phyloP scores from a whole-genome alignment of 2,329 filamentous ascomycete species.

The Ophiostoma himal-ulmi region DNA sequence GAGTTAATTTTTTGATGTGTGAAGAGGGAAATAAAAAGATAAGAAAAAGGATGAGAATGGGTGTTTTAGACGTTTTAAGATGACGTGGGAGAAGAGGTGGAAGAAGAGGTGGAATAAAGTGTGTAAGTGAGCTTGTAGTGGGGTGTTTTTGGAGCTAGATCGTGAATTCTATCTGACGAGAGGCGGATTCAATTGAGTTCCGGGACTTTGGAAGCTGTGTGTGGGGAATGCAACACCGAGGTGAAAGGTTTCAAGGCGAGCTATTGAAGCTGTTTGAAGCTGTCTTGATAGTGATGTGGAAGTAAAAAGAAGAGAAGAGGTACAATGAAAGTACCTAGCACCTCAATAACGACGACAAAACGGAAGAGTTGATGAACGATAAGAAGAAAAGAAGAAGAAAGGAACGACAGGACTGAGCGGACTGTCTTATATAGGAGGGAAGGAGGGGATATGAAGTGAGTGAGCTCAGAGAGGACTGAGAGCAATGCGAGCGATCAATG shows the following conservation, averaged over 20 bases:
- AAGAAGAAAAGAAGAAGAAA: constrained; percentile 10
- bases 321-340: constrained; percentile 32
- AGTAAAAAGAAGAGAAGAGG: constrained; percentile 22
- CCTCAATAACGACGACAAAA: constrained; percentile 37
- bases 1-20: not conserved
- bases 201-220: constrained; percentile 19
- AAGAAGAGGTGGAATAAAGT: constrained; percentile 7
- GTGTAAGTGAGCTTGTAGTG: constrained; percentile 19
- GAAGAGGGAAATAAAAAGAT: not conserved
- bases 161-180: constrained; percentile 22
- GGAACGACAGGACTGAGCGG: constrained; percentile 13
- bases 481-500: not conserved
- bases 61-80: not conserved
- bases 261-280: not conserved
- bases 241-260: not conserved
- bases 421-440: constrained; percentile 18
- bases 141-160: constrained; percentile 17
- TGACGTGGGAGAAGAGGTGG: not conserved
- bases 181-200: constrained; percentile 16
- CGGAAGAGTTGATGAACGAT: constrained; percentile 25
- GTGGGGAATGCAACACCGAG: constrained; percentile 23
- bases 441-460: not conserved
- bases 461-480: not conserved
- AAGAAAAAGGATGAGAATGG: not conserved
- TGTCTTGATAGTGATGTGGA: not conserved